Evolutionary conservation across 768 basidiomycete genomes (phyloP), one percentile per base, ranked within the genome.

Genomic region (Amylocystis lapponica): DNA sequence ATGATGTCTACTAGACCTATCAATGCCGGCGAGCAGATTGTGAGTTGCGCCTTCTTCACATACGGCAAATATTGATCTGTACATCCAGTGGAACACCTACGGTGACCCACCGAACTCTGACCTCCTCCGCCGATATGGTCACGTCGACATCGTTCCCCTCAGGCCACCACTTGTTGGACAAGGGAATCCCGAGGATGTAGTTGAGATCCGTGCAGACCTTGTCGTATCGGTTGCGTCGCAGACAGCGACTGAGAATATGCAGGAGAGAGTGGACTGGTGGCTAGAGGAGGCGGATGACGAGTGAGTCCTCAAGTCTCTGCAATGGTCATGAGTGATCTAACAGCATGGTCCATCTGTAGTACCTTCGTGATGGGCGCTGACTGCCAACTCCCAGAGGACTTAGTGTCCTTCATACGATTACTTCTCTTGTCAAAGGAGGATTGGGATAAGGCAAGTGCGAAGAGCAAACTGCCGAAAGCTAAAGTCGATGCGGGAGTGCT

Each of bases 81-180:
- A 9, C 38, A 16, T 26, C 17, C 52, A 94, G 91, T 92, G 83
- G 79, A 98, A 98, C 61, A 97, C 95, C 0, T 99, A 98, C 60
- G 90, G 85, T 21, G 87, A 94, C 56, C 83, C 80, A 2, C 91
- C 95, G 5, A 98, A 98, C 58, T 78, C 87, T 6, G 94, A 94
- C 52, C 76, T 99, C 7, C 74, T 99, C n/a, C 79, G 96, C 33
- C 79, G 88, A 43, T 98, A 95, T 56, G 96, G 96, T 1, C 87
- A 97, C 56, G 83, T 95, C 41, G 96, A 98, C 63, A 56, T 81
- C 22, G 60, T 93, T 14, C 75, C 73, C 8, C 59, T 85, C 10
- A 25, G 35, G 1, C 46, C 50, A 13, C 64, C 74, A 0, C 51
- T 69, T 17, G 67, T 70, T 17, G 67, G 65, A 4, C 44, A 59